These are phyloP conservation scores for Ophiocordyceps camponoti-saundersi DNA, from an alignment of 2,329 filamentous ascomycete genomes.

Conservation along the genomic window DNA sequence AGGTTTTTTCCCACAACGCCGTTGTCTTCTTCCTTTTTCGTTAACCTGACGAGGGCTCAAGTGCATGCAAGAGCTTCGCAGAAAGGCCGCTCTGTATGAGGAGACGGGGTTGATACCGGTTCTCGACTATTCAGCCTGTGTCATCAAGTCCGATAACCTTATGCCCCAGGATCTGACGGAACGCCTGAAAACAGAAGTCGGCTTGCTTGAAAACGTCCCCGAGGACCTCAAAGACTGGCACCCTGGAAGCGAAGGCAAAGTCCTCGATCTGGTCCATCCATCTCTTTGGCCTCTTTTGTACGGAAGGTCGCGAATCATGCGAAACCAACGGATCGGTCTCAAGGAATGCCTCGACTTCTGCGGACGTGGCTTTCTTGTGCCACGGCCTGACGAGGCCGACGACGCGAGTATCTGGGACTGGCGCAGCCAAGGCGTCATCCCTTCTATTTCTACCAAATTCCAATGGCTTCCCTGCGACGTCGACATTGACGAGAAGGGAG, in stretches of 20 bases:
- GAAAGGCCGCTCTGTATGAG: constrained; percentile 16
- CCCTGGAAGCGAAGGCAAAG: too few species aligned
- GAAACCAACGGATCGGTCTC: constrained; percentile 16
- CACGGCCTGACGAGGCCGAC: constrained; percentile 2
- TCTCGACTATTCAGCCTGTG: constrained; percentile 14
- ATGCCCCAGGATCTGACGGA: constrained; percentile 10
- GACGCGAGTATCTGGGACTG: neutral
- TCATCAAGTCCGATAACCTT: constrained; percentile 20
- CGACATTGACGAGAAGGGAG: constrained; percentile 14
- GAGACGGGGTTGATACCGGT: constrained; percentile 15
- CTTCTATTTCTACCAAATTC: neutral
- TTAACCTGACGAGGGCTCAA: neutral
- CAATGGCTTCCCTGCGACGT: constrained; percentile 36
- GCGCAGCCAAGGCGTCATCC: neutral
- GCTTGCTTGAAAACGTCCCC: constrained; percentile 30
- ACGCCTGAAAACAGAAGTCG: constrained; percentile 24
- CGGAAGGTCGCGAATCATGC: constrained; percentile 21
- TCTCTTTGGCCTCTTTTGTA: constrained; percentile 45
- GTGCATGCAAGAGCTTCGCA: constrained; percentile 14
- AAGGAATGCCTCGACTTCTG: constrained; percentile 16
- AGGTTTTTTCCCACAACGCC: constrained; percentile 2
- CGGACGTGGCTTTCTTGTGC: constrained; percentile 14
- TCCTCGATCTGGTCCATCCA: constrained; percentile 47
- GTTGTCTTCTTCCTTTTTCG: neutral
- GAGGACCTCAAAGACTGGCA: too few species aligned